These are phyloP conservation scores for Leishmania braziliensis DNA, from an alignment of 208 protist species.

Conservation along the genomic window DNA sequence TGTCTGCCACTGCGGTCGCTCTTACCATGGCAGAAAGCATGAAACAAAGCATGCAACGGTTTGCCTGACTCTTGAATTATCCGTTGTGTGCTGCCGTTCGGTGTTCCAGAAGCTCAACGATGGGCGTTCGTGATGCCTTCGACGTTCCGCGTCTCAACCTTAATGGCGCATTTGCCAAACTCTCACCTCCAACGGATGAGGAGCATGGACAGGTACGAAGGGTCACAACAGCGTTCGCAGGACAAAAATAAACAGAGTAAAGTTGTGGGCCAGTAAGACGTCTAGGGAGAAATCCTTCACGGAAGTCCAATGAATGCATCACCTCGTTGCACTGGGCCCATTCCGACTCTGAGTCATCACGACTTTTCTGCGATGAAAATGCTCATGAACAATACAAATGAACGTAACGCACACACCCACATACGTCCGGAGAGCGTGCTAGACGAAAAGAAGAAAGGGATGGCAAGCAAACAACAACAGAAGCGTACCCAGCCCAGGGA, in stretches of 20 bases:
- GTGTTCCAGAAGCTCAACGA: background rate
- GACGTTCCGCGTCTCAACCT: background rate
- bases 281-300: background rate
- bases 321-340: background rate
- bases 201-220: background rate
- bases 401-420: background rate
- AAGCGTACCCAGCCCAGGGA: background rate
- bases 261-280: background rate
- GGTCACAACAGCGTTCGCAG: background rate
- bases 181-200: background rate
- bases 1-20: background rate
- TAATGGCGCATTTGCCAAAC: background rate
- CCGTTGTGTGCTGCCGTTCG: background rate
- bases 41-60: background rate
- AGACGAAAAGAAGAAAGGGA: background rate
- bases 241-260: conserved; percentile 9
- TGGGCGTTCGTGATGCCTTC: background rate
- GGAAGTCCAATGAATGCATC: background rate
- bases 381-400: background rate
- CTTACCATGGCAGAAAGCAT: background rate
- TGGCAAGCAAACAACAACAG: background rate
- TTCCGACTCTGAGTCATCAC: background rate
- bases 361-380: background rate
- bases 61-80: background rate
- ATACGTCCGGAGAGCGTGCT: background rate